Evolutionary conservation across 805 yeast genomes (phyloP), one percentile per base, ranked within the genome.

Genomic region (Candida hungchunana): DNA sequence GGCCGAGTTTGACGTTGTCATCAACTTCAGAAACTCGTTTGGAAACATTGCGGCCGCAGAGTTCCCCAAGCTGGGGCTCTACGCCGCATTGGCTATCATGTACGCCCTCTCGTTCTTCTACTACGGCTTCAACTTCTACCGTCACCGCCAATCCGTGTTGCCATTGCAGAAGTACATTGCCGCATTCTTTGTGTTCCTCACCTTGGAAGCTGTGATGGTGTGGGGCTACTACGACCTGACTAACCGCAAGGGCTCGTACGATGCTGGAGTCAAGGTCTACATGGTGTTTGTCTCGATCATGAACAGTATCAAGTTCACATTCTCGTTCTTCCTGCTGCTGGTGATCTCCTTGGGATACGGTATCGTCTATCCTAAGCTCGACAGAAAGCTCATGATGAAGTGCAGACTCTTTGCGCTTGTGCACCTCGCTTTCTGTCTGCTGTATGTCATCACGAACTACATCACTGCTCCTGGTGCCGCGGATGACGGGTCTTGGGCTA

Each of bases 281-380:
- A 73, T 87, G 72, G 77, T 77, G 7, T 74, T 90, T 54, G 73
- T 90, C 34, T 80, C 96, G 2, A 58, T 86, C 21, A 63, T 90
- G 58, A 85, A 87, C 56, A 77, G 95, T 2, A 76, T 77, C 48
- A 83, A 93, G 53, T 73, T 86, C 34, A 80, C 96, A 1, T 85
- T 87, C 58, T 84, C 96, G 7, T 82, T 90, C 62, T 93, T 90
- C 64, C 64, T 93, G 51, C 67, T 93, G 37, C 67, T 90, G 46
- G 81, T 87, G 50, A 90, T 93, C 37, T 73, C 94, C 11, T 67
- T 89, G 47, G 99, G 99, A 26, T 93, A 89, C 62, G 97, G 97
- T 44, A 88, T 93, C 31, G 97, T 93, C 32, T 78, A 76, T 54
- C 88, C 96, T 30, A 82, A 88, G 44, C 71, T 93, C 42, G 84